Conservation (phyloP, 106 monocot genomes). For the Allium cepa region DNA sequence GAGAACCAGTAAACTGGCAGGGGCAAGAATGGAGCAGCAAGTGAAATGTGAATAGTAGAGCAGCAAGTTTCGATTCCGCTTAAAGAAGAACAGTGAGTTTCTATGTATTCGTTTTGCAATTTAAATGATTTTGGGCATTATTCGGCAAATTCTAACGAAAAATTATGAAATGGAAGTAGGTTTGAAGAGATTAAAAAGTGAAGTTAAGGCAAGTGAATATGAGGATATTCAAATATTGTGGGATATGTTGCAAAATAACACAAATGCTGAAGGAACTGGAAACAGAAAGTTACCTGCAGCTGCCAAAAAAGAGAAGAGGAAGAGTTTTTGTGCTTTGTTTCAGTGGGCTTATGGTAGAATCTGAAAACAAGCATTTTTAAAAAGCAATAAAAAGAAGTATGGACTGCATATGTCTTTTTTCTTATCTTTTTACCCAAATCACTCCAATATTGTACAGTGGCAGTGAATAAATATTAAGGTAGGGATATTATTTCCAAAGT, state of each 20-base stretch:
- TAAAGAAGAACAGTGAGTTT: no score
- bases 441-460: no score
- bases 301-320: neutral
- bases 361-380: neutral
- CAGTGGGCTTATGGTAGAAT: neutral
- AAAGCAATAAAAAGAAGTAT: neutral
- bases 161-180: neutral
- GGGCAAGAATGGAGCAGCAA: no score
- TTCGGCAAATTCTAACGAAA: no score
- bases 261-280: neutral
- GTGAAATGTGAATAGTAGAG: no score
- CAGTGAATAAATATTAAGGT: neutral
- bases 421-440: neutral
- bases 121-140: no score
- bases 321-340: neutral
- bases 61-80: no score
- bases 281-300: neutral
- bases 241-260: conserved; percentile 4
- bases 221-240: conserved; percentile 1
- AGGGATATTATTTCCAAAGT: neutral
- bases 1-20: no score
- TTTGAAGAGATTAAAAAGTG: neutral
- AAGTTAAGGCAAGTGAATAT: conserved; percentile 5
- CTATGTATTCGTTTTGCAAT: neutral
- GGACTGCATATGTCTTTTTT: neutral